These are phyloP conservation scores for Limnomonas spitsbergensis DNA, from an alignment of 139 green algal genomes.

Conservation along the genomic window DNA sequence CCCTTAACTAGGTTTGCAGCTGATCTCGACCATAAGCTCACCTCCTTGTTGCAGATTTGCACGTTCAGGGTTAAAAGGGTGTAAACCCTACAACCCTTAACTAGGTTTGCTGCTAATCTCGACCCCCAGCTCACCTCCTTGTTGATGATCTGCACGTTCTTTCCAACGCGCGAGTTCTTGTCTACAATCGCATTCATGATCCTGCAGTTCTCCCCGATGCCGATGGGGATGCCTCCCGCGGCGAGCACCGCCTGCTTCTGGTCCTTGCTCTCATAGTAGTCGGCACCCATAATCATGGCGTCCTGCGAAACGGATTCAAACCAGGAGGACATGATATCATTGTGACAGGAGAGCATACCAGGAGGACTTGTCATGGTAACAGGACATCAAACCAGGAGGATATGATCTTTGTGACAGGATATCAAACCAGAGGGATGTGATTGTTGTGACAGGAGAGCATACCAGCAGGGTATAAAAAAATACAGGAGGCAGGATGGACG, in stretches of 20 bases:
- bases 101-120: too few relatives aligned
- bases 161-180: slow-evolving; percentile 64
- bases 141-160: slow-evolving; percentile 56
- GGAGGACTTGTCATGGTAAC: background rate
- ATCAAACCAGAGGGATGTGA: too few relatives aligned
- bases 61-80: too few relatives aligned
- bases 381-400: too few relatives aligned
- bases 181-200: slow-evolving; percentile 96
- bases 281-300: slow-evolving; percentile 84
- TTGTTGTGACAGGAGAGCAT: too few relatives aligned
- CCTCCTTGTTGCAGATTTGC: too few relatives aligned
- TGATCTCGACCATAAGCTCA: too few relatives aligned
- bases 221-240: slow-evolving; percentile 82
- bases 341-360: background rate
- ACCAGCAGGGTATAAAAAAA: too few relatives aligned
- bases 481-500: too few relatives aligned
- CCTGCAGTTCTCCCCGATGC: slow-evolving; percentile 73
- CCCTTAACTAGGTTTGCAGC: too few relatives aligned
- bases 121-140: background rate
- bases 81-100: too few relatives aligned
- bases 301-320: slow-evolving; percentile 11
- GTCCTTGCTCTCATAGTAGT: slow-evolving; percentile 95
- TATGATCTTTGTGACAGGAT: too few relatives aligned
- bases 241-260: slow-evolving; percentile 60
- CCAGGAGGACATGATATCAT: background rate